phyloP scores from a whole-genome alignment of 345 rosid species.

The Populus alba region DNA sequence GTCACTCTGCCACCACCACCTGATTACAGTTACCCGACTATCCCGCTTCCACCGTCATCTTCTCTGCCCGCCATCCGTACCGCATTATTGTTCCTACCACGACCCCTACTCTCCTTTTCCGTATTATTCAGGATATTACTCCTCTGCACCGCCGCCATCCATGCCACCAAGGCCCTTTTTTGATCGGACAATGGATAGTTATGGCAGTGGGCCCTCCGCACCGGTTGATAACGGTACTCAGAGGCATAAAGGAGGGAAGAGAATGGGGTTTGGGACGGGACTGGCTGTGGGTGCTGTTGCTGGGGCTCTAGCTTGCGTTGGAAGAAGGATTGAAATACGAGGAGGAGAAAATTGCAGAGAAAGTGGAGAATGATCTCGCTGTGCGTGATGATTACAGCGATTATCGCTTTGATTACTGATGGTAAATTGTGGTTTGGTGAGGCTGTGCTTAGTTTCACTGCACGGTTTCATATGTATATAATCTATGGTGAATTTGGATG shows the following conservation, averaged over 20 bases:
- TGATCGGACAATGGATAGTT: constrained; percentile 14
- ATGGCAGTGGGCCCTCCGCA: constrained; percentile 42
- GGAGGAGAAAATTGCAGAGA: constrained; percentile 31
- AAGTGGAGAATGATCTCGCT: constrained; percentile 19
- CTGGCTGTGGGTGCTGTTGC: constrained; percentile 38
- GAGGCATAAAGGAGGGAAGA: constrained; percentile 27
- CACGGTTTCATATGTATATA: background rate
- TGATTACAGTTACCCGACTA: constrained; percentile 5
- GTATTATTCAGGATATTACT: constrained; percentile 18
- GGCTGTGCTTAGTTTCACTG: background rate
- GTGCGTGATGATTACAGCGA: constrained; percentile 29
- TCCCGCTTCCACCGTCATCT: constrained; percentile 28
- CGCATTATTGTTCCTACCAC: constrained; percentile 26
- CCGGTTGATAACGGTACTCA: constrained; percentile 48
- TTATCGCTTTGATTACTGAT: constrained; percentile 17
- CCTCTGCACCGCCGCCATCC: constrained; percentile 24
- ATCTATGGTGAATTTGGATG: constrained; percentile 6
- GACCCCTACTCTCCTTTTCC: constrained; percentile 15
- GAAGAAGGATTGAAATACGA: constrained; percentile 39
- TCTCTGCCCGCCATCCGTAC: constrained; percentile 16
- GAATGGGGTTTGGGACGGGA: constrained; percentile 30
- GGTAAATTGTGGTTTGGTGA: background rate
- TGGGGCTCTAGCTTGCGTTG: constrained; percentile 28
- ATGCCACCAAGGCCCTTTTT: constrained; percentile 28
- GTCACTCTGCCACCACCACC: constrained; percentile 19